A percentile compares a stretch with the other conserved stretches of the same genome.
Conservation (phyloP, 2,329 filamentous ascomycete species). For the Akanthomyces muscarius region DNA sequence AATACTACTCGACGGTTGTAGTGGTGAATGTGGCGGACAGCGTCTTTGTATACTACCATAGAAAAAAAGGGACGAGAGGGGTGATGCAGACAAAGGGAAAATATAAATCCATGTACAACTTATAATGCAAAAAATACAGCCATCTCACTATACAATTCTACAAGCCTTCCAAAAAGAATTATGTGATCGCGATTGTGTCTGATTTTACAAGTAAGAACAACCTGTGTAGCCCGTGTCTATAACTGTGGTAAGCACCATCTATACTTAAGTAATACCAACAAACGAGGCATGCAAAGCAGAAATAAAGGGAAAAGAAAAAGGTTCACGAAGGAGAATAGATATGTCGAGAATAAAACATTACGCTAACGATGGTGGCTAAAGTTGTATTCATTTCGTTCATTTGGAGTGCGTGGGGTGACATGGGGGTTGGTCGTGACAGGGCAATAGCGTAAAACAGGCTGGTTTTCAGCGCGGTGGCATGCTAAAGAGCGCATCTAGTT, state of each 20-base stretch:
- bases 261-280: neutral
- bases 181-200: too few relatives aligned
- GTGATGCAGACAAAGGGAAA: neutral
- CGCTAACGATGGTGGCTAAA: neutral
- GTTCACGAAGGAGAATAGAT: neutral
- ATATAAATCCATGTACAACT: constrained; percentile 4
- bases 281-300: neutral
- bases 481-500: neutral
- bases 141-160: neutral
- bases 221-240: too few relatives aligned
- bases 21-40: neutral
- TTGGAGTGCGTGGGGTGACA: neutral
- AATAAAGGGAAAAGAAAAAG: neutral
- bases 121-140: neutral
- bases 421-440: neutral
- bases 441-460: too few relatives aligned
- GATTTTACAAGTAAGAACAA: too few relatives aligned
- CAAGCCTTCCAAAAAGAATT: too few relatives aligned
- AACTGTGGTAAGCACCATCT: too few relatives aligned
- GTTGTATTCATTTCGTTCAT: neutral
- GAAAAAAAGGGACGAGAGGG: neutral
- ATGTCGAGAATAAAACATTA: neutral
- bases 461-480: too few relatives aligned
- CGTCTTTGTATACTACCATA: constrained; percentile 12
- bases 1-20: neutral